A percentile compares a stretch with the other conserved stretches of the same genome.
These are phyloP conservation scores for Lignosus rhinocerotis DNA, from an alignment of 1,284 basidiomycete species.

Conservation along the genomic window DNA sequence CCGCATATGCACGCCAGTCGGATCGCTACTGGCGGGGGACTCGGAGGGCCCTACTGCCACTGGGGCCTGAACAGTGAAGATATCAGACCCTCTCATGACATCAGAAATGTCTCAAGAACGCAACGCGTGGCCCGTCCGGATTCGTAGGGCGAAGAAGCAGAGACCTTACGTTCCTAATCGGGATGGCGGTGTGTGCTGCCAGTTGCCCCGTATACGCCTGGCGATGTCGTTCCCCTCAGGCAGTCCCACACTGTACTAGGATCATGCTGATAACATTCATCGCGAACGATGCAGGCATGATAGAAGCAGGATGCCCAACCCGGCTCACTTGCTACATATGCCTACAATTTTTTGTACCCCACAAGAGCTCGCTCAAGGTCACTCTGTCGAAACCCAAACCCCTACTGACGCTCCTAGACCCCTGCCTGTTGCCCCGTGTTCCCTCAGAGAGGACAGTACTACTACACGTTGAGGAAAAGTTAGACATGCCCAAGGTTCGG, in stretches of 20 bases:
- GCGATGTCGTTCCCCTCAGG: background rate
- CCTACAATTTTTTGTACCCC: background rate
- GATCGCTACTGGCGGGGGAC: too few relatives aligned
- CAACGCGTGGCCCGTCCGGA: background rate
- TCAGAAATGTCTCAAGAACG: background rate
- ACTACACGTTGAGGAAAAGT: background rate
- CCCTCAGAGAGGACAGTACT: background rate
- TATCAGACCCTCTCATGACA: background rate
- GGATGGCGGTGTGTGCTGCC: background rate
- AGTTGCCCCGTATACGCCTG: background rate
- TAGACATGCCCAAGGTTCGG: background rate
- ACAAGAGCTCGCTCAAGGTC: background rate
- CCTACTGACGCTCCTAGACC: too few relatives aligned
- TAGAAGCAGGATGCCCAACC: constrained; percentile 6
- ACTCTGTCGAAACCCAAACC: background rate
- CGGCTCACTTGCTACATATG: background rate
- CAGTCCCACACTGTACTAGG: constrained; percentile 5
- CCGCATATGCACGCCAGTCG: background rate
- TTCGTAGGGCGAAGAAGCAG: background rate
- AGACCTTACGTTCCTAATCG: constrained; percentile 5
- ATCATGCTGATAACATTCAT: constrained; percentile 18
- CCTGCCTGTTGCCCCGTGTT: too few relatives aligned
- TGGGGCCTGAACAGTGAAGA: background rate
- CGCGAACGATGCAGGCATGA: constrained; percentile 8
- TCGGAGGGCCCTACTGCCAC: background rate